Evolutionary conservation across 495 filamentous ascomycete species (phyloP), one percentile per base, ranked within the genome.

Genomic region (Penicillium argentinense): DNA sequence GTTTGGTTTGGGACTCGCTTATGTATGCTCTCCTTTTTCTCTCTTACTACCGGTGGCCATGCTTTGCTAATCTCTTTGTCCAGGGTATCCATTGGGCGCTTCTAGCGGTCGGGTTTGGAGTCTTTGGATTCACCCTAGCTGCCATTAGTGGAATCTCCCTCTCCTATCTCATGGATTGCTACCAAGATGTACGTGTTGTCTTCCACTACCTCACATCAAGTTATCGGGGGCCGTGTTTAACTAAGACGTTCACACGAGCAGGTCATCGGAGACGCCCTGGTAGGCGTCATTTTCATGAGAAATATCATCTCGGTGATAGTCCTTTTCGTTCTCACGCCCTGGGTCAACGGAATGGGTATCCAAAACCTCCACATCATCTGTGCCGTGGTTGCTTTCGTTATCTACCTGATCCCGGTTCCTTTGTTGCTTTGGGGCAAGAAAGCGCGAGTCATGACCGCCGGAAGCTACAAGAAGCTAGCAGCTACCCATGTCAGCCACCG

Each of bases 161-260:
- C 14, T 65, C 66, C 0, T 70, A 70, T 34, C 51, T 68, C 12
- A 59, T 60, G 46, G 66, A 70, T 46, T 63, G 60, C 14, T 70
- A 70, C 29, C 56, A 58, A 22, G 66, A 70, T 23, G 66, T 68
- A 44, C 36, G 59, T 53, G 9, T 27, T 26, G 24, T 9, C 4
- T 18, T 1, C 2, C 9, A 26, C 6, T 19, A 4, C 22, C 37
- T 19, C 12, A 9, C 13, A 33, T 11, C 12, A 19, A 21, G 28
- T 17, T 14, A n/a, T 27, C 34, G 47, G 9, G 4, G 28, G 13
- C 12, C 3, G 3, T 30, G 9, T 30, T 30, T 30, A 33, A 33
- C 13, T 5, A 33, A 33, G 12, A 33, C 13, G 32, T 25, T 24
- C 22, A 3, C 16, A n/a, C 9, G 28, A 16, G 5, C 27, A 70